Base-by-base conservation (phyloP, 2,329 filamentous ascomycete species). In the Aspergillus oerlinghausenensis region DNA sequence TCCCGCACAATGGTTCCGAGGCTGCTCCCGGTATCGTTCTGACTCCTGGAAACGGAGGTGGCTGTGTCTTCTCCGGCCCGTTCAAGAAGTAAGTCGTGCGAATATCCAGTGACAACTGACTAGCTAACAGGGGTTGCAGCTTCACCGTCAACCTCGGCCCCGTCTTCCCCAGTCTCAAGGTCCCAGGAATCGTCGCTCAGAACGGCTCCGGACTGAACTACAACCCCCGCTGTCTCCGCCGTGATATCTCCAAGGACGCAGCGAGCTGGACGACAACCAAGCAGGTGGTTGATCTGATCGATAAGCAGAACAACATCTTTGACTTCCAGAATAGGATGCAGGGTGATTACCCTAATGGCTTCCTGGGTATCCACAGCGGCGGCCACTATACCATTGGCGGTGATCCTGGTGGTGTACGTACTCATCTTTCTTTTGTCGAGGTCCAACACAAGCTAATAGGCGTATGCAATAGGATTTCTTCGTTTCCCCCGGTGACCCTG, bases 371-470 rank as follows among this genome's bases (percentile, higher is more conserved):
- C 4, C 79, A 81, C 57, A 73, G 72, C 1, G 77, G 65, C 1
- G 78, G 77, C 1, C 79, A 81, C 62, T 79, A 75, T 63, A 73
- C 75, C 8, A 71, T 77, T 47, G 74, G 73, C 19, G 78, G 77
- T 14, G 77, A 79, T 51, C 72, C 73, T 0, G 77, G 73, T 10
- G 73, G 62, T 29, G 57, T 60, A 57, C 6, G 57, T 57, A 19
- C n/a, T 10, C 11, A 3, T 1, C n/a, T 17, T 19, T 26, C 21
- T 25, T 23, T n/a, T n/a, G 28, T 45, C 10, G 21, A 1, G 7
- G 19, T 7, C 19, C 10, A 26, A 43, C 19, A 43, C 8, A 43
- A 43, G 42, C 42, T 45, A 23, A 45, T 17, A 4, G 14, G 4
- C 14, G 32, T 38, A 7, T 38, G 32, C 14, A 6, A 38, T 17